Base-by-base conservation (phyloP, 495 filamentous ascomycete species). In the Penicillium fimorum region DNA sequence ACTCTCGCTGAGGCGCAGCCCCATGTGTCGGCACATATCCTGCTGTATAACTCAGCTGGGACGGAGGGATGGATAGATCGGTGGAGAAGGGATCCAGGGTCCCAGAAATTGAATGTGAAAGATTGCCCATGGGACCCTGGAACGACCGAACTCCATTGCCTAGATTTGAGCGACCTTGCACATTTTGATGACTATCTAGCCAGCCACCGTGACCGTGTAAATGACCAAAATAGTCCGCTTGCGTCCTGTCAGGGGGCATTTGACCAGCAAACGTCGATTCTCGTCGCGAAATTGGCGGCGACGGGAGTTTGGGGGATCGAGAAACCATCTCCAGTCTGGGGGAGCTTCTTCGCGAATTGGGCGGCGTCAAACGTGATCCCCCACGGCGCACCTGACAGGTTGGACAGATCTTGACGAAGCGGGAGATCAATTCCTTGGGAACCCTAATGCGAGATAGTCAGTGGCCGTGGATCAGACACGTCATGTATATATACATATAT, bases 371-470 rank as follows among this genome's bases (percentile, higher is more conserved):
- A 8, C 73, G 74, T 37, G 74, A 69, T n/a, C 71, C 73, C 18
- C 75, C 73, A 27, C 76, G 73, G 15, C 76, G 76, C 13, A 76
- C 71, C 54, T 77, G 75, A 49, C 76, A 79, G 6, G 76, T 82
- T 38, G 80, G 80, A 29, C 80, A 83, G 37, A 79, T 79, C 52
- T 80, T 79, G 32, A 83, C 80, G 52, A 82, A 83, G 17, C 80
- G 80, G 17, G 80, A 80, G 59, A 83, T 83, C 17, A 83, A 69
- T 57, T 83, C 80, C 58, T 83, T 83, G 4, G 80, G 80, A 5
- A 82, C 80, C 80, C 80, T 83, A 57, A 41, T 1, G 22, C 22
- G 42, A 44, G 42, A 58, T 47, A 25, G 43, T 63, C 17, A 67
- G 27, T 32, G n/a, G 32, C n/a, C 20, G 20, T 9, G 10, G 13